Evolutionary conservation across 805 yeast genomes (phyloP), one percentile per base, ranked within the genome.

Genomic region (Metschnikowia vanudenii): DNA sequence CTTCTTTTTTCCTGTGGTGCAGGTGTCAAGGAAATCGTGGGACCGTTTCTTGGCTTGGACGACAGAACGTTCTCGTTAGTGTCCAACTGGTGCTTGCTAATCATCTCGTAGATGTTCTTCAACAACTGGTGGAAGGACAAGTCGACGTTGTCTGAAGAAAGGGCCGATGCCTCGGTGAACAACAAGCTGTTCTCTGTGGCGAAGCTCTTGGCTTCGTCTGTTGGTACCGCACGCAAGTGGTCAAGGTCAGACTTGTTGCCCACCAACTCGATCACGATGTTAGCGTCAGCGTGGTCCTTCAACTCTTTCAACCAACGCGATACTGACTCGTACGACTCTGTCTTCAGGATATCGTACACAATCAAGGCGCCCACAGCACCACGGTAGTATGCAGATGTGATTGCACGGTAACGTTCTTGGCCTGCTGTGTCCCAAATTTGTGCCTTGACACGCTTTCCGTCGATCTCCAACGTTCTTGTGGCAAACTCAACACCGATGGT

Each of bases 391-490:
- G 98, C 98, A 47, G 94, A 84, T 28, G 99, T 94, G 67, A 92
- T 92, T 37, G 99, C 98, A 60, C 99, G 82, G 75, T 94, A 92
- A 67, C 99, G 82, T 69, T 92, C 99, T 74, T 92, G 99, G 51
- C 99, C 99, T 2, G 99, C 99, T 31, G 99, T 92, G 69, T 92
- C 99, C 99, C 99, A 92, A 57, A 90, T 85, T 69, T 89, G 96
- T 3, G 95, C 92, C 66, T 88, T 88, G 57, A 88, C 85, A 63
- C 88, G 73, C 61, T 85, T 86, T 36, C 89, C 90, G 55, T 86
- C 92, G 52, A 87, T 83, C 59, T 86, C 92, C 46, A 94, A 82
- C 2, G 97, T 91, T 66, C 97, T 80, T 18, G 98, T 94, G 37
- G 98, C 98, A 73, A 92, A 92, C 69, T 94, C 99, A 42, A 94